A percentile compares a stretch with the other conserved stretches of the same genome.
These are phyloP conservation scores for Candida sithepensis DNA, from an alignment of 805 yeast species.

Conservation along the genomic window DNA sequence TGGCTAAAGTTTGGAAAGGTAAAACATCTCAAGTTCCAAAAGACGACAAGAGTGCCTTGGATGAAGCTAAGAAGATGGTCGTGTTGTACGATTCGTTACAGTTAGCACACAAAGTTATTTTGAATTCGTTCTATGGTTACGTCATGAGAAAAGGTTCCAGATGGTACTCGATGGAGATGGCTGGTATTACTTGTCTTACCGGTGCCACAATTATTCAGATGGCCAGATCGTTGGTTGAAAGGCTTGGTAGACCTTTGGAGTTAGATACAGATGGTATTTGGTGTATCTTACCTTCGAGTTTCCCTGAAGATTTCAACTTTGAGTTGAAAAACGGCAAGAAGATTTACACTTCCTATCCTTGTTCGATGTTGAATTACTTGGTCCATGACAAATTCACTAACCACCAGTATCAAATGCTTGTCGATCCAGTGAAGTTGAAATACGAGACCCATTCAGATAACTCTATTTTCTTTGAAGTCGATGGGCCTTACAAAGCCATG, in stretches of 20 bases:
- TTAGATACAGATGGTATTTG: constrained; percentile 99
- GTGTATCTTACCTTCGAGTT: constrained; percentile 93
- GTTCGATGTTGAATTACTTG: constrained; percentile 90
- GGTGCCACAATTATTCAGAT: constrained; percentile 98
- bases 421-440: constrained; percentile 61
- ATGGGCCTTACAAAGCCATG: constrained; percentile 98
- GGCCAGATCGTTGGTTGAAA: constrained; percentile 88
- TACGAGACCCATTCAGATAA: constrained; percentile 84
- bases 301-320: constrained; percentile 84
- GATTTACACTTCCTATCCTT: constrained; percentile 80
- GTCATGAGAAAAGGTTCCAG: constrained; percentile 99
- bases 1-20: constrained; percentile 92
- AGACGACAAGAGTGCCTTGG: constrained; percentile 58
- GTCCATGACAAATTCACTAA: constrained; percentile 92
- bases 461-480: constrained; percentile 95
- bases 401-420: constrained; percentile 86
- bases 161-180: constrained; percentile 99
- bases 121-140: constrained; percentile 95
- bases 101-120: constrained; percentile 93
- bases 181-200: constrained; percentile 96
- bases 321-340: constrained; percentile 74
- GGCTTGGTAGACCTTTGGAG: constrained; percentile 93
- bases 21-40: constrained; percentile 56
- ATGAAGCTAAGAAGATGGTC: constrained; percentile 92
- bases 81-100: constrained; percentile 93